Conservation (phyloP, 495 filamentous ascomycete species). For the Aspergillus cavernicola region DNA sequence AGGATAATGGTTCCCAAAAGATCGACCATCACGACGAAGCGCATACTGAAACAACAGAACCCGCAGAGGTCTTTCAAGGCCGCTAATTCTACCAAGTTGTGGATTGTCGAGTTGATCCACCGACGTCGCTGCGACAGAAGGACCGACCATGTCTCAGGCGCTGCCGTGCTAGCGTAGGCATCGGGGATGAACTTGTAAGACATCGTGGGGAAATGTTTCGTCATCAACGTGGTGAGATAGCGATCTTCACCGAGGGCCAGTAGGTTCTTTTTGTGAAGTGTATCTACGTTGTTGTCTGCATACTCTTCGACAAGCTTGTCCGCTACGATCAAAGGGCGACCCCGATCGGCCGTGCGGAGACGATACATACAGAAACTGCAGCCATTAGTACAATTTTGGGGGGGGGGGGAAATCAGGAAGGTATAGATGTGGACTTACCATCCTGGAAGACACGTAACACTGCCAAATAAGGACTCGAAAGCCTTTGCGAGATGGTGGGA, state of each 20-base stretch:
- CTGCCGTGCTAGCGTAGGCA: constrained; percentile 87
- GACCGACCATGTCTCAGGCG: constrained; percentile 89
- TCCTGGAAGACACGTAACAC: constrained; percentile 95
- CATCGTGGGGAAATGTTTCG: constrained; percentile 93
- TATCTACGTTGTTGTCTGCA: constrained; percentile 82
- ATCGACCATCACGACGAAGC: constrained; percentile 95
- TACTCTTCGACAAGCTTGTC: constrained; percentile 85
- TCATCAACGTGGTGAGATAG: constrained; percentile 95
- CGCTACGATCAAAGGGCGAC: constrained; percentile 86
- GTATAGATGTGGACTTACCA: constrained; percentile 61
- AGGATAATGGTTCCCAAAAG: constrained; percentile 90
- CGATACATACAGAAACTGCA: constrained; percentile 98
- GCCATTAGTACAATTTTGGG: constrained; percentile 22
- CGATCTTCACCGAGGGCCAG: constrained; percentile 95
- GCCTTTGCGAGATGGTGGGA: constrained; percentile 92
- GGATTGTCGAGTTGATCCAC: constrained; percentile 98
- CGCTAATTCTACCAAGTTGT: constrained; percentile 89
- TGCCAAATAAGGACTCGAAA: constrained; percentile 92
- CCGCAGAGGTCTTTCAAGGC: constrained; percentile 88
- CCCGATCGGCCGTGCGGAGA: constrained; percentile 85
- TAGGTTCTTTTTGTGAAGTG: constrained; percentile 97
- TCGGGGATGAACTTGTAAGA: constrained; percentile 93
- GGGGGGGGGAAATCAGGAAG: neutral
- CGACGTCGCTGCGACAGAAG: constrained; percentile 90
- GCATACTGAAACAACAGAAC: constrained; percentile 99